Evolutionary conservation across 2,329 filamentous ascomycete species (phyloP), one percentile per base, ranked within the genome.

Genomic region (Ascochyta pisi): DNA sequence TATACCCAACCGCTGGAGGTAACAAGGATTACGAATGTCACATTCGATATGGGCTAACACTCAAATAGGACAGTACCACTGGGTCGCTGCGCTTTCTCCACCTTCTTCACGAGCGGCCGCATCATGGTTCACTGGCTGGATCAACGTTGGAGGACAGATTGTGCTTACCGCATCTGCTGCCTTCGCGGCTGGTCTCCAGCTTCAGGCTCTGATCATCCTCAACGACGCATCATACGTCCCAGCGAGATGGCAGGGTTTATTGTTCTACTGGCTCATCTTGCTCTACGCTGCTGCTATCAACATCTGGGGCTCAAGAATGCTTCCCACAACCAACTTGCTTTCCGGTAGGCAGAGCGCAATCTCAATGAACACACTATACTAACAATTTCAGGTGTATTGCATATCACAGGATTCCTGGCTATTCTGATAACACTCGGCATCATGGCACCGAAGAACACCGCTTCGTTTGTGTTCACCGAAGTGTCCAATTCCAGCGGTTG

Each of bases 1-100:
- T 89, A 29, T 90, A 88, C 66, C 88, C 88, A n/a, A 90, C 87
- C 6, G 86, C 86, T 39, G 88, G 87, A 71, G 66, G 58, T 58
- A 19, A 86, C 44, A 89, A 7, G 24, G 33, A 8, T 3, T 6
- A 9, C 9, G 50, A 51, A 27, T 41, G 26, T 10, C 41, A 34
- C 42, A 24, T 41, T 43, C 6, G 26, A 29, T 6, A 24, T 23
- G 4, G 27, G 23, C n/a, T 42, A 34, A 24, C 54, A 4, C 6
- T 26, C 48, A 16, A 16, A 39, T 39, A 77, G 77, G 78, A 8
- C 79, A 80, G 65, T 80, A 81, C 39, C 77, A 81, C 63, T 81
- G 78, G 79, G 77, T 80, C 6, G 73, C 78, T 0, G 75, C 73
- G 4, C 68, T 81, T 26, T 66, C 71, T 7, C 73, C 77, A 7